These are phyloP conservation scores for Heliosperma pusillum DNA, from an alignment of 148 eudicot genomes.

Conservation along the genomic window DNA sequence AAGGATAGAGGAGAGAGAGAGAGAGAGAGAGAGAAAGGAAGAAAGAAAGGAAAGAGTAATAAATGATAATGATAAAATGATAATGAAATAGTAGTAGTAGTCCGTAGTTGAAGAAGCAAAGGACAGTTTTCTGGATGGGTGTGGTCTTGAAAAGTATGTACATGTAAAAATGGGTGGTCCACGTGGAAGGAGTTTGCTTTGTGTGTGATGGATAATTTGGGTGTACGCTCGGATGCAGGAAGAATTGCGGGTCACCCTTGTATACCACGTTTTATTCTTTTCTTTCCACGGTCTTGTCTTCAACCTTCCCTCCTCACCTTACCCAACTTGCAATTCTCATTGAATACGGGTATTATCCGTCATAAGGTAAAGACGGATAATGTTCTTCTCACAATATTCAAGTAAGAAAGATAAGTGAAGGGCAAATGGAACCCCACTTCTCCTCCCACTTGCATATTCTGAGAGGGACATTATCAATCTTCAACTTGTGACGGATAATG, in stretches of 20 bases:
- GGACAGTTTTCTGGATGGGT: background rate
- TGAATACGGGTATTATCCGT: too few species aligned
- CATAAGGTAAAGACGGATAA: too few species aligned
- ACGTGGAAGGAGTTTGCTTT: slow-evolving; percentile 39
- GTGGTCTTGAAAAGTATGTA: background rate
- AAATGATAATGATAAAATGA: background rate
- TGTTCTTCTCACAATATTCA: too few species aligned
- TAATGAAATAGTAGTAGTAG: background rate
- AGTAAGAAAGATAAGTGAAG: too few species aligned
- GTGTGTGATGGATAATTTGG: slow-evolving; percentile 17
- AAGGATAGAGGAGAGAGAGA: background rate
- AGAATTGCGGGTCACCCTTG: slow-evolving; percentile 33
- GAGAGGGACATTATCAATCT: too few species aligned
- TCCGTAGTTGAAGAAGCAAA: background rate
- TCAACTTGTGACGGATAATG: too few species aligned
- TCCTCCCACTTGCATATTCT: too few species aligned
- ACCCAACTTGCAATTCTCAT: too few species aligned
- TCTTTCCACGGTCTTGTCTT: background rate
- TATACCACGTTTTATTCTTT: slow-evolving; percentile 33
- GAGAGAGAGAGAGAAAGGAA: background rate
- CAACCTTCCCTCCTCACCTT: too few species aligned
- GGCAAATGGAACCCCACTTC: too few species aligned
- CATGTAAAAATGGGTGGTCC: slow-evolving; percentile 27
- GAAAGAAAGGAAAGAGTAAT: background rate
- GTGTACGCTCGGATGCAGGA: slow-evolving; percentile 17